phyloP scores from a whole-genome alignment of 2,329 filamentous ascomycete genomes.

The Colletotrichum abscissum region DNA sequence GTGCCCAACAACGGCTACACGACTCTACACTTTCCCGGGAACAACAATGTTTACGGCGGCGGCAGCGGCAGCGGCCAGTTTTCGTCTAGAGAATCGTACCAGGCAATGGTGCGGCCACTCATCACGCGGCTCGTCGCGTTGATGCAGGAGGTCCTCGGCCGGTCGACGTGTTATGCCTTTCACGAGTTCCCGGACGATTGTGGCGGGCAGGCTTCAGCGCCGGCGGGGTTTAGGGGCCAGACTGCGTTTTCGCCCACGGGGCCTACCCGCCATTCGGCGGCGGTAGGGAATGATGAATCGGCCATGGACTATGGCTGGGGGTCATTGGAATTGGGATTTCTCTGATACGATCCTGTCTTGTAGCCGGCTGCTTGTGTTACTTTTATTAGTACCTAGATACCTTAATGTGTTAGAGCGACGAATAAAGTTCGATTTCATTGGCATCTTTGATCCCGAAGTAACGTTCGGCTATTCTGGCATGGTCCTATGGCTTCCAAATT shows the following conservation, averaged over 20 bases:
- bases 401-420: not conserved
- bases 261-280: constrained; percentile 24
- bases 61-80: not conserved
- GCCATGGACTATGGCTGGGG: constrained; percentile 35
- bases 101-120: constrained; percentile 37
- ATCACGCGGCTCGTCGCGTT: constrained; percentile 40
- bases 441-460: not conserved
- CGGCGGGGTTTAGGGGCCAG: constrained; percentile 18
- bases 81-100: constrained; percentile 36
- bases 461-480: not conserved
- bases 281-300: constrained; percentile 15
- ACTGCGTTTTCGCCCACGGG: constrained; percentile 30
- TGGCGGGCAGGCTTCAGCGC: constrained; percentile 12
- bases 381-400: not conserved
- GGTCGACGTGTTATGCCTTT: constrained; percentile 44
- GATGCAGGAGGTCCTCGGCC: constrained; percentile 47
- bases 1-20: constrained; percentile 36
- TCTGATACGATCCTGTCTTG: constrained; percentile 5
- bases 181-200: constrained; percentile 36
- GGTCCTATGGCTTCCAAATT: not conserved
- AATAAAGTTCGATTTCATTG: not conserved
- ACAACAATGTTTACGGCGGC: constrained; percentile 5
- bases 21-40: constrained; percentile 35
- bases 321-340: constrained; percentile 32
- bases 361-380: not conserved